Evolutionary conservation across 2,329 filamentous ascomycete genomes (phyloP).

Genomic region (Dactylellina cionopaga): DNA sequence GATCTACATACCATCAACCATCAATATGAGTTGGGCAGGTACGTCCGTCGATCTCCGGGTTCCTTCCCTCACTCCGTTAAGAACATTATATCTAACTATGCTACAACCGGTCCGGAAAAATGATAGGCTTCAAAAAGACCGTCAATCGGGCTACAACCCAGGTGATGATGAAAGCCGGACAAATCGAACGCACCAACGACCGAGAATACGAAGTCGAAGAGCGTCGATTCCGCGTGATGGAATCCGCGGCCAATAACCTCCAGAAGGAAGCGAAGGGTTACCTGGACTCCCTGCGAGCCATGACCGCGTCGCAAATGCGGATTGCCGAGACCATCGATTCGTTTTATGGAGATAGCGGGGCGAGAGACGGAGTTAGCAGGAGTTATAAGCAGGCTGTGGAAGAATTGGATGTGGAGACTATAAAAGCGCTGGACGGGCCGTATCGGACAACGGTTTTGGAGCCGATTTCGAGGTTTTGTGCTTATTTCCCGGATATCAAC

Average conservation of each 20-base stretch:
- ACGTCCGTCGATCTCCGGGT: background rate
- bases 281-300: conserved; percentile 93
- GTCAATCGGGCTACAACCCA: conserved; percentile 98
- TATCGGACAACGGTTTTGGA: conserved; percentile 95
- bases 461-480: conserved; percentile 93
- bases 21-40: conserved; percentile 53
- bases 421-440: conserved; percentile 96
- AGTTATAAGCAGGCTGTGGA: conserved; percentile 99
- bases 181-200: conserved; percentile 98
- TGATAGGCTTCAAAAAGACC: conserved; percentile 91
- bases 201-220: conserved; percentile 98
- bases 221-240: conserved; percentile 95
- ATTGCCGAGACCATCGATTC: conserved; percentile 99
- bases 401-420: conserved; percentile 96
- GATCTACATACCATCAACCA: conserved; percentile 1
- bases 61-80: background rate
- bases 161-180: conserved; percentile 99
- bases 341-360: conserved; percentile 96
- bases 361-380: conserved; percentile 91
- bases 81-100: background rate
- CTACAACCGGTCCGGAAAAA: no score
- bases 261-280: conserved; percentile 99
- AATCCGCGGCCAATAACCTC: conserved; percentile 86
- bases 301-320: conserved; percentile 99
- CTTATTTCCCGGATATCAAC: conserved; percentile 98